Evolutionary conservation across 306 rosid species (phyloP), one percentile per base, ranked within the genome.

Genomic region (Fragaria nilgerrensis): DNA sequence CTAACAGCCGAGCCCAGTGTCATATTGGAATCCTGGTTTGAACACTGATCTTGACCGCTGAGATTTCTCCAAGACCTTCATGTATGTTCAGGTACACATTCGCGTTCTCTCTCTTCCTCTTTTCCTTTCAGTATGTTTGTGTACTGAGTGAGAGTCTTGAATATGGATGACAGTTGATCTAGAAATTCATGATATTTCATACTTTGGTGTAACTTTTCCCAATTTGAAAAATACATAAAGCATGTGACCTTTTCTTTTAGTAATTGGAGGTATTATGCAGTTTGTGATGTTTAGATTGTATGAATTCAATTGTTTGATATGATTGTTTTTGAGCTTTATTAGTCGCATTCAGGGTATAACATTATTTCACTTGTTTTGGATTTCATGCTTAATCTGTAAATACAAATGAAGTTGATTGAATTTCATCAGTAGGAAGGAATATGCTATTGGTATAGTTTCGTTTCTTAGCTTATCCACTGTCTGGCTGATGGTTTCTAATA

Each of bases 71-170:
- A 34, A 22, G 32, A 58, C 53, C 27, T 74, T 39, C 55, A 58
- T 75, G 58, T 75, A 59, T 74, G 78, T 74, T 59, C 70, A 74
- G 70, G 78, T 74, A 74, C 3, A 17, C 15, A 17, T 32, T 47
- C 58, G 13, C 17, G 0, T 23, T 74, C 12, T 27, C 41, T 62
- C 70, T 58, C 6, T 75, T 61, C 13, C 25, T 43, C 56, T 45
- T 45, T 0, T 23, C 53, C 77, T 23, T 22, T 3, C 41, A 22
- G 39, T 36, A 8, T 43, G 12, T 0, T 55, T 22, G 39, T 73
- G 20, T 20, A 34, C 75, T 20, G 45, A 9, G 12, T 43, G 50
- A 73, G 37, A 53, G 5, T 12, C 36, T 50, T 72, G 75, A 50
- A 72, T 32, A 19, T 52, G 19, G 27, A 71, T 50, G 45, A 5